These are phyloP conservation scores for Aspergillus sp. DNA, from an alignment of 2,329 filamentous ascomycete species.

Conservation along the genomic window DNA sequence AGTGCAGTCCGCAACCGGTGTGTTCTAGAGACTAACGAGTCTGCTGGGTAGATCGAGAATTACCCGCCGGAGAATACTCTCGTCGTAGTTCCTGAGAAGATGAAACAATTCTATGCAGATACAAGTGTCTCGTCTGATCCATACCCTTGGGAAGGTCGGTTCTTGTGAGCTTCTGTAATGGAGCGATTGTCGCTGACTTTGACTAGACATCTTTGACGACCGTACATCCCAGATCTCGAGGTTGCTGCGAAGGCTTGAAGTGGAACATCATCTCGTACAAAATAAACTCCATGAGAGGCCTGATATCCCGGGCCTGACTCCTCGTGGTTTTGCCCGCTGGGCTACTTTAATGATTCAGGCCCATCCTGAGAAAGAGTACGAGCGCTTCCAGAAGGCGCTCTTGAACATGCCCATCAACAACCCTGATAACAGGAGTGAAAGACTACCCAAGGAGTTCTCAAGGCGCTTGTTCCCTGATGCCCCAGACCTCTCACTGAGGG, in stretches of 20 bases:
- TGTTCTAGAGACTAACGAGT: constrained; percentile 15
- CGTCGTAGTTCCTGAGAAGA: constrained; percentile 74
- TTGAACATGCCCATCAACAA: constrained; percentile 70
- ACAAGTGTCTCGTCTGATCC: constrained; percentile 65
- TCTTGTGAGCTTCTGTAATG: neutral
- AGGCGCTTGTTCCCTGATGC: constrained; percentile 68
- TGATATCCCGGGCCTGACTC: constrained; percentile 65
- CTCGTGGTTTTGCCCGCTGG: constrained; percentile 70
- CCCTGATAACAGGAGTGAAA: constrained; percentile 65
- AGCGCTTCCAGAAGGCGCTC: constrained; percentile 68
- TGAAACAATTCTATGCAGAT: constrained; percentile 71
- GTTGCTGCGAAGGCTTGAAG: constrained; percentile 57
- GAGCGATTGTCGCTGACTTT: constrained; percentile 16
- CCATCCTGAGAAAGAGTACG: constrained; percentile 73
- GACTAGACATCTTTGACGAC: constrained; percentile 57
- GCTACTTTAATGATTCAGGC: constrained; percentile 72
- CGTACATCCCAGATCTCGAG: constrained; percentile 56
- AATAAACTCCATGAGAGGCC: constrained; percentile 54
- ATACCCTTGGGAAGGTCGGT: constrained; percentile 67
- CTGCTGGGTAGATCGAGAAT: constrained; percentile 61
- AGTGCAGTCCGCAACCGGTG: constrained; percentile 26
- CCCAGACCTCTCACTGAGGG: constrained; percentile 59
- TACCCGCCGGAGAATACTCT: constrained; percentile 67
- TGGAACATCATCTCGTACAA: constrained; percentile 67
- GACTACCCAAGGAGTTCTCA: constrained; percentile 77